These are phyloP conservation scores for Mucor indicus DNA, from an alignment of 371 early-diverging fungal genomes.

Conservation along the genomic window DNA sequence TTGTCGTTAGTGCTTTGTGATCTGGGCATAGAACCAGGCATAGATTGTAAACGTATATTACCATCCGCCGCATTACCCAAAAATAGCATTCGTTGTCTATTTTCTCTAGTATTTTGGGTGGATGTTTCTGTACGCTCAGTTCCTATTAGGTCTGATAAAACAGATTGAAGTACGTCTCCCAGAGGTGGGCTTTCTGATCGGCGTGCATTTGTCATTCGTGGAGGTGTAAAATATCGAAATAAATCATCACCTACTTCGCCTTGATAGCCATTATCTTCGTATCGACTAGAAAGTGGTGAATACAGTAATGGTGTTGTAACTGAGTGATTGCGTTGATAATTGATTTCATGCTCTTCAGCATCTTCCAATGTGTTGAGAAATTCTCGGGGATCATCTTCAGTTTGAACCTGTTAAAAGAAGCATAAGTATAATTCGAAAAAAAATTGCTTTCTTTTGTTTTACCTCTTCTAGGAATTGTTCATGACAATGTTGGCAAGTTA, in stretches of 20 bases:
- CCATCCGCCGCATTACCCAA: slow-evolving; percentile 34
- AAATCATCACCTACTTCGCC: slow-evolving; percentile 24
- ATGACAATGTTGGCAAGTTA: slow-evolving; percentile 62
- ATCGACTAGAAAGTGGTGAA: no score
- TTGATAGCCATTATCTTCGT: neutral
- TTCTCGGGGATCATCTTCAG: slow-evolving; percentile 41
- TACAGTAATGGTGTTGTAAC: no score
- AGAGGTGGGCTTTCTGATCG: no score
- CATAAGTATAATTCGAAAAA: neutral
- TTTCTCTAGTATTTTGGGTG: neutral
- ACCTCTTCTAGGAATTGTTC: slow-evolving; percentile 68
- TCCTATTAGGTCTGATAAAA: no score
- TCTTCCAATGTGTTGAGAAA: no score
- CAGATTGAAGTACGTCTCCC: slow-evolving; percentile 23
- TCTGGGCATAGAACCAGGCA: slow-evolving; percentile 8
- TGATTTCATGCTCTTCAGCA: no score
- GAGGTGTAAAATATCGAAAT: slow-evolving; percentile 21
- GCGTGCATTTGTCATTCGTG: neutral
- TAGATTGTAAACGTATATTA: slow-evolving; percentile 26
- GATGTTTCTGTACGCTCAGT: no score
- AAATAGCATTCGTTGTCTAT: slow-evolving; percentile 18
- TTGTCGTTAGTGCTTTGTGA: no score
- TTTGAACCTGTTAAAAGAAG: no score
- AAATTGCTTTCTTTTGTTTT: no score
- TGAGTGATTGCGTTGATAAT: slow-evolving; percentile 1